phyloP scores from a whole-genome alignment of 2,329 filamentous ascomycete species.

The Penicillium sp. region DNA sequence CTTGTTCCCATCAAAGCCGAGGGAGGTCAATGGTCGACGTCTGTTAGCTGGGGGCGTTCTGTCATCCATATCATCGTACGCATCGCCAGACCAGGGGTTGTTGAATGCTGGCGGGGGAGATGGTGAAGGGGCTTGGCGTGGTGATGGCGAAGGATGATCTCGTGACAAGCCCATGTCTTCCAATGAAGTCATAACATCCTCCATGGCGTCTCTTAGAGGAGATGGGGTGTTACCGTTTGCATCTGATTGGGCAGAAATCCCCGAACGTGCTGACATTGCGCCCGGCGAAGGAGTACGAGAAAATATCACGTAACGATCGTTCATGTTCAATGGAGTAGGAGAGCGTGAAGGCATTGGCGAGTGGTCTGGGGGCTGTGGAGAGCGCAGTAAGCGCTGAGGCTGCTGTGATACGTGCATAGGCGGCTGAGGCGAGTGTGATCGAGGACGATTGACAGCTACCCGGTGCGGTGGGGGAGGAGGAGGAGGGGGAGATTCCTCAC shows the following conservation, averaged over 20 bases:
- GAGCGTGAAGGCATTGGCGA: conserved; percentile 22
- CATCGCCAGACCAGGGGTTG: conserved; percentile 87
- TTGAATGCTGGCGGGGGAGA: conserved; percentile 55
- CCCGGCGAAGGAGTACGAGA: conserved; percentile 51
- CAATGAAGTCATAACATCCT: conserved; percentile 93
- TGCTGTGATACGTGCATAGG: conserved; percentile 8
- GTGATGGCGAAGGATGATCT: conserved; percentile 45
- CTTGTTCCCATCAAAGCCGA: conserved; percentile 62
- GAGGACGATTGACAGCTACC: conserved; percentile 50
- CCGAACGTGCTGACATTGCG: conserved; percentile 25
- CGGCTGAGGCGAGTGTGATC: conserved; percentile 17
- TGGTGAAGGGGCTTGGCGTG: conserved; percentile 48
- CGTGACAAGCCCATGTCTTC: conserved; percentile 75
- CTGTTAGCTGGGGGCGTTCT: conserved; percentile 33
- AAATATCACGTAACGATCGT: conserved; percentile 40
- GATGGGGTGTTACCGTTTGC: conserved; percentile 77
- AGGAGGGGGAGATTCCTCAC: conserved; percentile 74
- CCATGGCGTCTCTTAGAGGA: conserved; percentile 91
- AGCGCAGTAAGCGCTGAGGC: conserved; percentile 10
- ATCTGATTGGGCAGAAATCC: conserved; percentile 52
- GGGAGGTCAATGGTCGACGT: conserved; percentile 68
- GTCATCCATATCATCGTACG: conserved; percentile 61
- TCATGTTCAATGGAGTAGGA: conserved; percentile 39
- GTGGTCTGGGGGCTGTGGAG: conserved; percentile 15
- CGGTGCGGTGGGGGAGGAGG: conserved; percentile 81